Base-by-base conservation (phyloP, 116 monocot species). In the Trichopus zeylanicus region DNA sequence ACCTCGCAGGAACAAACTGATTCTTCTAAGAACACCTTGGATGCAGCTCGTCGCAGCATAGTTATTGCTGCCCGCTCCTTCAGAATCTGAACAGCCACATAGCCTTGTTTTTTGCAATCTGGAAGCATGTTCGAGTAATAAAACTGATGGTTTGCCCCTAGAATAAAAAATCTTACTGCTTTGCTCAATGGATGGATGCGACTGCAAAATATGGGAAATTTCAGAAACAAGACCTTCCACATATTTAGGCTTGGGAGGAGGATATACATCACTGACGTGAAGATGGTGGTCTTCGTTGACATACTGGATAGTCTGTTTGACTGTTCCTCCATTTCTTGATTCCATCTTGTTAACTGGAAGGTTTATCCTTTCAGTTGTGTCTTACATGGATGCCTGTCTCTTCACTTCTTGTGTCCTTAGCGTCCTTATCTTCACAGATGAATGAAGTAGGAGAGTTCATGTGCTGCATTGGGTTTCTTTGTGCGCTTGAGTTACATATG, bases 301-400 rank as follows among this genome's bases (percentile, higher is more conserved):
- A 53, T 72, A 51, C 38, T 75, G 27, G n/a, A 83, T 32, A 5
- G 72, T 83, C 35, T 75, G 65, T 26, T 74, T 69, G 2, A 66
- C 32, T 7, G 71, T 38, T 51, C 51, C 65, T n/a, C 53, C 5
- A 7, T 69, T 79, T 18, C 62, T 73, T 35, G 70, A 46, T 58
- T 73, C 81, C 78, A 81, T 81, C 66, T 81, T 86, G 69, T 61
- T 64, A n/a, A 72, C 73, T 59, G 75, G 77, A 29, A 86, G 70
- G 13, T n/a, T 78, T 31, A 73, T 66, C 37, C 32, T 63, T 16
- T 65, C 51, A 11, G 9, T 31, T 10, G 38, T 46, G 29, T 67
- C 81, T 48, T 46, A 74, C 62, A 20, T 64, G 51, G 53, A 92
- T 84, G 23, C 78, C 81, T 12, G 74, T 59, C 5, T 77, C 69